Conservation (phyloP, 2,329 filamentous ascomycete species). For the Chalaropsis ovoidea region DNA sequence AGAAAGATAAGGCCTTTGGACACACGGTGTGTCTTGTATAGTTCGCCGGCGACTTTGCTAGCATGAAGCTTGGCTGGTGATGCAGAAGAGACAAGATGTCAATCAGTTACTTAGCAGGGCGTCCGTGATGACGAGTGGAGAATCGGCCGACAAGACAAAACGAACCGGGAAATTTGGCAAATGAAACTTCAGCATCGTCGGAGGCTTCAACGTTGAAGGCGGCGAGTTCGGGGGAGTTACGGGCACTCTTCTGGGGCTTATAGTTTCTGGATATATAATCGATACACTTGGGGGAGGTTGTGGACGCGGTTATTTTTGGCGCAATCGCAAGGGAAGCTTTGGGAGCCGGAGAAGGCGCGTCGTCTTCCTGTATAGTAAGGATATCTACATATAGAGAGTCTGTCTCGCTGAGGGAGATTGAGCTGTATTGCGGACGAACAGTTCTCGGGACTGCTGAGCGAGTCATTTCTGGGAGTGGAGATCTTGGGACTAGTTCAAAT, state of each 20-base stretch:
- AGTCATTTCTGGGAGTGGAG: conserved; percentile 11
- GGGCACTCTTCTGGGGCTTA: not conserved
- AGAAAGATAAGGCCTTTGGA: conserved; percentile 46
- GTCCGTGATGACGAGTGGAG: not conserved
- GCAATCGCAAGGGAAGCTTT: not conserved
- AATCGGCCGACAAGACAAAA: not conserved
- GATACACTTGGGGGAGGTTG: not conserved
- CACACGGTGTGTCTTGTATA: conserved; percentile 33
- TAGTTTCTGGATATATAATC: conserved; percentile 6
- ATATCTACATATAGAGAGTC: conserved; percentile 16
- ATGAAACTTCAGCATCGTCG: not conserved
- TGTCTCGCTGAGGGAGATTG: not conserved
- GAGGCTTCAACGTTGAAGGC: conserved; percentile 14
- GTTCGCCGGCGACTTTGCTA: conserved; percentile 44
- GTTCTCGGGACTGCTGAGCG: not conserved
- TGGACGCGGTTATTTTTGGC: not conserved
- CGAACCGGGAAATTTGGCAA: conserved; percentile 21
- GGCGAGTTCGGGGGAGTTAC: not conserved
- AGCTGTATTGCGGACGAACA: not conserved
- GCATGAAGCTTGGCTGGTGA: conserved; percentile 46
- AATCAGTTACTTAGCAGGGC: not conserved
- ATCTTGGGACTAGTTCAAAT: not conserved
- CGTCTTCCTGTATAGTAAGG: conserved; percentile 1
- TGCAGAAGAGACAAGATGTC: conserved; percentile 13
- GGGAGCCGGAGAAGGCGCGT: not conserved